Evolutionary conservation across 73 alveolate species (phyloP).

Genomic region (Uronychia binucleata): DNA sequence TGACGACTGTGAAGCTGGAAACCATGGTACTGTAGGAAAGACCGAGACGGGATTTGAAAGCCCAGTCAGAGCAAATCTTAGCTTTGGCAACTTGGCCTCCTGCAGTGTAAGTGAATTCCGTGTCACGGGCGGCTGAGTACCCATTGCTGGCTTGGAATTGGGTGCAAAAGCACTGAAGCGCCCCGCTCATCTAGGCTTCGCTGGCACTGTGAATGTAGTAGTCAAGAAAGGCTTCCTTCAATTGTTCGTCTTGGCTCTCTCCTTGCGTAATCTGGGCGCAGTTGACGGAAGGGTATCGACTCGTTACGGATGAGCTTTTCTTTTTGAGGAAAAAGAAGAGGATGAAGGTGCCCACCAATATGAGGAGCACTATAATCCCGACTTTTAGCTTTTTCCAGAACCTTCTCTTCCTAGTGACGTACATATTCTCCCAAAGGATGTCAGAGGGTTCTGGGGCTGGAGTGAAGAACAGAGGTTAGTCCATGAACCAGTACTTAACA

Average conservation of each 20-base stretch:
- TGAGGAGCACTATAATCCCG: background rate
- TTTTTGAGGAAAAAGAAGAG: constrained; percentile 25
- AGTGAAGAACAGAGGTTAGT: constrained; percentile 5
- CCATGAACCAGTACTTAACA: background rate
- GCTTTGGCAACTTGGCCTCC: background rate
- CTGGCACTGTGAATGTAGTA: background rate
- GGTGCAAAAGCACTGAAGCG: constrained; percentile 23
- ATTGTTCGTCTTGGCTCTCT: background rate
- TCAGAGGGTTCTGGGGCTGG: constrained; percentile 54
- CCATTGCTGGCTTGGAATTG: constrained; percentile 1
- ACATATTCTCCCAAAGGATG: constrained; percentile 55
- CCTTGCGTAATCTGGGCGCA: no score
- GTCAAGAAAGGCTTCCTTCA: background rate
- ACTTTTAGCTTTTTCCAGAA: constrained; percentile 14
- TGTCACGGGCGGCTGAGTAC: background rate
- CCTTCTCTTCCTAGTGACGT: constrained; percentile 15
- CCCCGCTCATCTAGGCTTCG: constrained; percentile 13
- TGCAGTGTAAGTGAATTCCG: background rate
- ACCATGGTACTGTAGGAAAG: background rate
- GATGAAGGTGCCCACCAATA: constrained; percentile 20
- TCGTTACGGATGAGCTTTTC: constrained; percentile 8
- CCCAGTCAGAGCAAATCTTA: background rate
- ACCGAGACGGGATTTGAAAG: background rate
- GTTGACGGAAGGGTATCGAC: background rate
- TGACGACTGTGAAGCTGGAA: constrained; percentile 10